Base-by-base conservation (phyloP, 768 basidiomycete genomes). In the Suillus discolor region DNA sequence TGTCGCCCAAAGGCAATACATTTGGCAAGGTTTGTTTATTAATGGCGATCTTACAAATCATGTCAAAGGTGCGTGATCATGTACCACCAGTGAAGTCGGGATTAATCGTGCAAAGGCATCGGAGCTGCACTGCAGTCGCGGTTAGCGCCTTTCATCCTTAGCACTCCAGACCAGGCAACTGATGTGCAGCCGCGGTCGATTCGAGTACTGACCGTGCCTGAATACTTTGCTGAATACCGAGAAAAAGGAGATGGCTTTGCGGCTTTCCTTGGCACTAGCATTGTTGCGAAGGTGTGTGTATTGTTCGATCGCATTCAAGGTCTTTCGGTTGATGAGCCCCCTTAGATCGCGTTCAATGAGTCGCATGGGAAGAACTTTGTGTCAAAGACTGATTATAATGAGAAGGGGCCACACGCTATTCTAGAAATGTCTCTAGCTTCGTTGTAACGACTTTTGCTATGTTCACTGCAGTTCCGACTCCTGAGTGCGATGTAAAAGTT, bases 171-270 rank as follows among this genome's bases (percentile, higher is more conserved):
- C 41, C 79, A 91, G 42, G 81, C 83, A 59, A 89, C 86, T 39
- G 91, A 94, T 13, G 79, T 91, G 25, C 93, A 93, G 70, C 82
- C 93, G n/a, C 85, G 87, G 38, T 76, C 79, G 36, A 85, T 88
- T 47, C 85, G 87, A 28, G 81, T 87, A 7, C 73, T 93, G 60
- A 84, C 79, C 42, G 84, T 95, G 9, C 94, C 95, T 0, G 94
- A 96, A 39, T 96, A 96, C 76, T 97, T 94, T 74, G 89, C 91
- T 9, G 94, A 96, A 74, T 97, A 92, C 71, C 83, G 93, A 64
- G 92, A 94, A 60, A 92, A 87, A 53, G 94, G 93, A 2, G 92
- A 94, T 62, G 90, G 90, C 2, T 80, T 89, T 45, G 90, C 92
- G 5, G 88, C 90, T 13, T 96, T 94, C 80, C 78, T 96, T 64